Evolutionary conservation across 805 yeast species (phyloP), one percentile per base, ranked within the genome.

Genomic region (Candida jianshihensis): DNA sequence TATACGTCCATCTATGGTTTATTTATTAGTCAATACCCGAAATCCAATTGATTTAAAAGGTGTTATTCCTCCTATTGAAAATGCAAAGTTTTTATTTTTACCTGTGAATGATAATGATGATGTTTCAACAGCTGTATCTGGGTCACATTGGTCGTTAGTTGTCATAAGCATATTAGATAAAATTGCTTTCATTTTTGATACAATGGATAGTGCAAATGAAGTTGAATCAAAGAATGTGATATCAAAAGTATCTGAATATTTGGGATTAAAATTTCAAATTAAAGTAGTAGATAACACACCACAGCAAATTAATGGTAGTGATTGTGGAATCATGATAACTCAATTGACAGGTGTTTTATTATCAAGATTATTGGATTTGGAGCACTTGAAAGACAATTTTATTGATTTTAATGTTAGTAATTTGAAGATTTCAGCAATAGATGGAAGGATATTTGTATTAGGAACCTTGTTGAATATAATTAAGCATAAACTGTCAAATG

Each of bases 141-240:
- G 90, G 1, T 77, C 76, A 31, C 92, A 84, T 57, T 83, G 94
- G 92, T 76, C 84, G 1, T 57, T 84, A 13, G 65, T 78, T 12
- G 66, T 82, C 13, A 61, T 78, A 6, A 66, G 70, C 24, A 42
- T 70, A 8, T 55, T 68, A 12, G 80, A 73, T 28, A 57, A 61
- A 14, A 63, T 58, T 22, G 70, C 78, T 3, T 64, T 63, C 17
- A 60, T 80, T 10, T 80, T 76, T 50, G 92, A 84, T 49, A 75
- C 31, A 57, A 75, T 75, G 40, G 51, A 47, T 15, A 25, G 40
- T 4, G 49, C 55, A 2, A 54, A 53, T 38, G 49, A 49, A 28
- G 30, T 15, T 7, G 56, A 51, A 26, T 51, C 60, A 0, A 17
- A 27, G 4, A 27, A 24, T 1, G 49, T 38, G 36, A 49, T 43